phyloP scores from a whole-genome alignment of 306 rosid genomes.

The Pyrus pyrifolia region DNA sequence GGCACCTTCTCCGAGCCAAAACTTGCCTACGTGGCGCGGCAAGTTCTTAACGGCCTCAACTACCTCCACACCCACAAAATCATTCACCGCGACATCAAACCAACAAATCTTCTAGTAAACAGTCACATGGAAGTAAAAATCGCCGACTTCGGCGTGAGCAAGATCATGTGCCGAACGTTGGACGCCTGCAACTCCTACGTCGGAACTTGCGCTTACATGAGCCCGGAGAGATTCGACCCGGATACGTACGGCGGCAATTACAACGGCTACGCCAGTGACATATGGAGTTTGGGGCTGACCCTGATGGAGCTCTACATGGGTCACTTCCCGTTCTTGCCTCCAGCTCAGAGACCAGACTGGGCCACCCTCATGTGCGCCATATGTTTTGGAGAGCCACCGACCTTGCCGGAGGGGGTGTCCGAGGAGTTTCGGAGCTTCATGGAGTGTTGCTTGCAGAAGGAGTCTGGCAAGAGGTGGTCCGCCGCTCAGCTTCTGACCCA shows the following conservation, averaged over 20 bases:
- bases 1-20: slow-evolving; percentile 52
- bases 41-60: slow-evolving; percentile 57
- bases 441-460: slow-evolving; percentile 76
- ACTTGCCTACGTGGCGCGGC: slow-evolving; percentile 54
- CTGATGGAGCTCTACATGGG: slow-evolving; percentile 81
- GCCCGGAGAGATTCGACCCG: slow-evolving; percentile 95
- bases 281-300: slow-evolving; percentile 89
- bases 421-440: slow-evolving; percentile 52
- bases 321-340: slow-evolving; percentile 72
- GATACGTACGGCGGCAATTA: slow-evolving; percentile 68
- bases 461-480: slow-evolving; percentile 67
- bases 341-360: slow-evolving; percentile 93
- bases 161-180: slow-evolving; percentile 57
- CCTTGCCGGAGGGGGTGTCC: slow-evolving; percentile 50
- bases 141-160: slow-evolving; percentile 88
- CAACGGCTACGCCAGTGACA: slow-evolving; percentile 72
- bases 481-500: slow-evolving; percentile 61
- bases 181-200: slow-evolving; percentile 83
- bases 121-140: slow-evolving; percentile 55
- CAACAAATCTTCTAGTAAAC: slow-evolving; percentile 62
- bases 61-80: slow-evolving; percentile 74
- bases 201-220: slow-evolving; percentile 96
- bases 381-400: slow-evolving; percentile 77
- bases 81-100: slow-evolving; percentile 83
- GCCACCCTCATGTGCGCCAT: slow-evolving; percentile 83